These are phyloP conservation scores for Xylariaceae sp. DNA, from an alignment of 2,329 filamentous ascomycete species.

Conservation along the genomic window DNA sequence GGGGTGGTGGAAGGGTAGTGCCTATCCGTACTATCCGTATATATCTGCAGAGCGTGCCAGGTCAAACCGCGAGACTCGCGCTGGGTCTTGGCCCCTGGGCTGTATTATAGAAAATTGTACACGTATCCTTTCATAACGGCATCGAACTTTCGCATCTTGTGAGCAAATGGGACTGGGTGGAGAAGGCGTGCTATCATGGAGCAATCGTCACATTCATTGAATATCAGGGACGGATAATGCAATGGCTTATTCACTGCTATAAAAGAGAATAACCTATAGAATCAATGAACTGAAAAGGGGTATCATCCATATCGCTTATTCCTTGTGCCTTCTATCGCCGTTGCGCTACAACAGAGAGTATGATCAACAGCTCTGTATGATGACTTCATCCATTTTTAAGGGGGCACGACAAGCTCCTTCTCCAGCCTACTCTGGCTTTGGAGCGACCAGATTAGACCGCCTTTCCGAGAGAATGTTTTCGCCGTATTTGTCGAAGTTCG, in stretches of 20 bases:
- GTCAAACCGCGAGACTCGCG: not conserved
- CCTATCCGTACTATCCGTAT: slow-evolving; percentile 1
- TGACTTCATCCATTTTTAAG: no score
- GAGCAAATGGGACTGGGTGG: no score
- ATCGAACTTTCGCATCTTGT: no score
- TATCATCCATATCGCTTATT: slow-evolving; percentile 5
- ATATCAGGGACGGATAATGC: not conserved
- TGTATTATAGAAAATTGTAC: slow-evolving; percentile 8
- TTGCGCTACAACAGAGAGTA: not conserved
- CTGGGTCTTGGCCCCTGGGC: not conserved
- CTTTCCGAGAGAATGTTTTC: not conserved
- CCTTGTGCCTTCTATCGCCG: not conserved
- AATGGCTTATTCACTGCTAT: not conserved
- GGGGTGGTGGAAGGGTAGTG: no score
- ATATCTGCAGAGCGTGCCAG: not conserved
- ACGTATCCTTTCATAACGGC: no score
- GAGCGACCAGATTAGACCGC: no score
- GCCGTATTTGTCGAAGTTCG: no score
- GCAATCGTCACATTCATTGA: no score
- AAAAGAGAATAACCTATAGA: slow-evolving; percentile 1
- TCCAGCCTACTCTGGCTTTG: no score
- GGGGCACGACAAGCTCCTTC: no score
- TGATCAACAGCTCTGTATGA: no score
- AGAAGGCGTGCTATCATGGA: no score
- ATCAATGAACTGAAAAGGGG: slow-evolving; percentile 2